Conservation (phyloP, 2,329 filamentous ascomycete species). For the Aureobasidium sp. region DNA sequence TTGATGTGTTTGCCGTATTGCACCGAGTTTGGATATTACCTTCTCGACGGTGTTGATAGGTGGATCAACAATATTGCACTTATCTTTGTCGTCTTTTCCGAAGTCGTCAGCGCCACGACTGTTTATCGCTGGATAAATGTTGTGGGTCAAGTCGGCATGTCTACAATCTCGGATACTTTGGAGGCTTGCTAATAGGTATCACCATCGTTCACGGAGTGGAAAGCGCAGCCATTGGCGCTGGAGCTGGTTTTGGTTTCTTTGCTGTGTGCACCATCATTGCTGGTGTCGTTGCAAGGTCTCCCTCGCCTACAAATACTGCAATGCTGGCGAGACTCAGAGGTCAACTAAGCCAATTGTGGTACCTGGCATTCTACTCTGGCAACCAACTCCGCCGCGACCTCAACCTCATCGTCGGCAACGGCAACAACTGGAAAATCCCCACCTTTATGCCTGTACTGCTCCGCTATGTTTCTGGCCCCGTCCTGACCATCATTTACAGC, state of each 20-base stretch:
- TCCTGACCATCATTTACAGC: slow-evolving; percentile 44
- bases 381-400: slow-evolving; percentile 50
- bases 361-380: slow-evolving; percentile 50
- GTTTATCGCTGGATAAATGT: slow-evolving; percentile 47
- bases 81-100: slow-evolving; percentile 47
- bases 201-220: slow-evolving; percentile 38
- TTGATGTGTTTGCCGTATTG: slow-evolving; percentile 49
- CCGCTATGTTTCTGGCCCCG: slow-evolving; percentile 43
- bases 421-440: slow-evolving; percentile 51
- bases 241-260: slow-evolving; percentile 47
- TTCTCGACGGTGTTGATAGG: slow-evolving; percentile 46
- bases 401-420: slow-evolving; percentile 45
- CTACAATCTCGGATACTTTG: slow-evolving; percentile 47
- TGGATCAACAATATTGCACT: slow-evolving; percentile 50
- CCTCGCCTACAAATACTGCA: not conserved
- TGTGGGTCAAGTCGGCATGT: slow-evolving; percentile 37
- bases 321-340: not conserved
- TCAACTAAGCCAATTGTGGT: slow-evolving; percentile 40
- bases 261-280: slow-evolving; percentile 35
- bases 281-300: not conserved
- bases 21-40: slow-evolving; percentile 50
- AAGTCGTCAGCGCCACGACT: slow-evolving; percentile 46
- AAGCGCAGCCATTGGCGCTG: slow-evolving; percentile 20
- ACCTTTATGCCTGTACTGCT: slow-evolving; percentile 43
- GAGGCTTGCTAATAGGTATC: slow-evolving; percentile 45